A percentile compares a stretch with the other conserved stretches of the same genome.
Evolutionary conservation across 495 filamentous ascomycete genomes (phyloP).

Genomic region (Penicillium lagena): DNA sequence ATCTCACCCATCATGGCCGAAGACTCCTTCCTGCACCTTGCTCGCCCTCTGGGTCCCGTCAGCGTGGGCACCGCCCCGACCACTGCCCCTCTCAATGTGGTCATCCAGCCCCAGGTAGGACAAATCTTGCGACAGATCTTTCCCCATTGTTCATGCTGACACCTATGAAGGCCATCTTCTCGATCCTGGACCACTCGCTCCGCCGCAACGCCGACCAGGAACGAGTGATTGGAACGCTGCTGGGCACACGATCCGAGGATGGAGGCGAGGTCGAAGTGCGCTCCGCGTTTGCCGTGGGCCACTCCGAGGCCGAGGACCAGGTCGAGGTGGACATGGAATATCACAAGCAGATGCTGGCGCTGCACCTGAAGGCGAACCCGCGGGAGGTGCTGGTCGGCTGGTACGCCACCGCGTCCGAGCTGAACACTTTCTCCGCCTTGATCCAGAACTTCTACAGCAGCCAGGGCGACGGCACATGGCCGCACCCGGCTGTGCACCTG

Average conservation of each 20-base stretch:
- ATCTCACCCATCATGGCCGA: constrained; percentile 64
- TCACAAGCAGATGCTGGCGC: constrained; percentile 94
- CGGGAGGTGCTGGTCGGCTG: constrained; percentile 92
- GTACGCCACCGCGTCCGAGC: constrained; percentile 93
- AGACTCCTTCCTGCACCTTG: constrained; percentile 88
- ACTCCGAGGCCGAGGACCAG: constrained; percentile 96
- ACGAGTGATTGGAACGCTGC: constrained; percentile 90
- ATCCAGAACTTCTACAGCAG: constrained; percentile 99
- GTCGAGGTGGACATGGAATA: constrained; percentile 99
- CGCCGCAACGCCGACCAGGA: constrained; percentile 85
- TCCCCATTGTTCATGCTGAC: neutral
- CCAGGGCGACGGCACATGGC: constrained; percentile 92
- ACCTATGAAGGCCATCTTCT: constrained; percentile 72
- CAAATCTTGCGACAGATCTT: neutral
- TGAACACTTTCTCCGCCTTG: constrained; percentile 95
- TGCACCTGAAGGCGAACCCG: constrained; percentile 90
- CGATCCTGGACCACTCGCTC: constrained; percentile 92
- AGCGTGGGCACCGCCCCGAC: constrained; percentile 69
- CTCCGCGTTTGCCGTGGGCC: constrained; percentile 93
- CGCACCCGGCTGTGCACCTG: constrained; percentile 91
- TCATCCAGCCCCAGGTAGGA: constrained; percentile 90
- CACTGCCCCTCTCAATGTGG: constrained; percentile 84
- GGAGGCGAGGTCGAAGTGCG: constrained; percentile 92
- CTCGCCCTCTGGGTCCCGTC: constrained; percentile 80
- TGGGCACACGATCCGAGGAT: constrained; percentile 90